A percentile compares a stretch with the other conserved stretches of the same genome.
These are phyloP conservation scores for Wallacemonas sp. DNA, from an alignment of 208 protist species.

Conservation along the genomic window DNA sequence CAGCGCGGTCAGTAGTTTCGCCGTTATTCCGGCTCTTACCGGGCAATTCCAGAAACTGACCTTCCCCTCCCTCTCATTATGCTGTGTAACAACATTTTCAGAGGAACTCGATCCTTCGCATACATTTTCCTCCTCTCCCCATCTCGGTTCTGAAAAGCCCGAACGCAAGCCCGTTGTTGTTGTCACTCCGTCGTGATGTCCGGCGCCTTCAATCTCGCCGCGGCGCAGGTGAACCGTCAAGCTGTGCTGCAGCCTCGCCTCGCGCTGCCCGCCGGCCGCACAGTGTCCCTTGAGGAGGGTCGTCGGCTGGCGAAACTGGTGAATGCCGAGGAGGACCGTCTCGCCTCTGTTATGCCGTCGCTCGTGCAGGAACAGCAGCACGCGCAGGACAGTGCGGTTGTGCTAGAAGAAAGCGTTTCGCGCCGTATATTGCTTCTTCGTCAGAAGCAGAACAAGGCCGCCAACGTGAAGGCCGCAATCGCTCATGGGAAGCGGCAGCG, in stretches of 20 bases:
- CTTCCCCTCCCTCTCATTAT: too few species aligned
- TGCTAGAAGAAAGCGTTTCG: conserved; percentile 70
- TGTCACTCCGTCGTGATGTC: conserved; percentile 3
- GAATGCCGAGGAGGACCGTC: conserved; percentile 51
- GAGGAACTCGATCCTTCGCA: too few species aligned
- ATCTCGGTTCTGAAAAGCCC: background rate
- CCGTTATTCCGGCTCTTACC: too few species aligned
- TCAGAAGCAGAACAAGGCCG: conserved; percentile 57
- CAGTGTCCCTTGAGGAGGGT: conserved; percentile 76
- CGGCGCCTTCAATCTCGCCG: conserved; percentile 21
- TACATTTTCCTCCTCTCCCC: background rate
- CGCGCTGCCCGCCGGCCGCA: conserved; percentile 63
- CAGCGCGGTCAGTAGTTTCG: too few species aligned
- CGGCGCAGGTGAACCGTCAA: conserved; percentile 69
- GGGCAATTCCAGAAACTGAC: too few species aligned
- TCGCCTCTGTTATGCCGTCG: conserved; percentile 12
- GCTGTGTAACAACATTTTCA: too few species aligned
- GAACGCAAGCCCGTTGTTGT: background rate
- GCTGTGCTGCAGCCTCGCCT: conserved; percentile 68
- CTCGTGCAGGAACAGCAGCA: conserved; percentile 24
- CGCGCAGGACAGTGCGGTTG: conserved; percentile 29
- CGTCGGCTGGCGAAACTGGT: conserved; percentile 62
- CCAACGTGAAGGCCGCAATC: conserved; percentile 68
- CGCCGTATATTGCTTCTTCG: conserved; percentile 68
- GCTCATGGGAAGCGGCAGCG: conserved; percentile 47